Percentiles rank a stretch among this genome's conserved stretches.
Conservation (phyloP, 352 stramenopile species). For the Globisporangium splendens region DNA sequence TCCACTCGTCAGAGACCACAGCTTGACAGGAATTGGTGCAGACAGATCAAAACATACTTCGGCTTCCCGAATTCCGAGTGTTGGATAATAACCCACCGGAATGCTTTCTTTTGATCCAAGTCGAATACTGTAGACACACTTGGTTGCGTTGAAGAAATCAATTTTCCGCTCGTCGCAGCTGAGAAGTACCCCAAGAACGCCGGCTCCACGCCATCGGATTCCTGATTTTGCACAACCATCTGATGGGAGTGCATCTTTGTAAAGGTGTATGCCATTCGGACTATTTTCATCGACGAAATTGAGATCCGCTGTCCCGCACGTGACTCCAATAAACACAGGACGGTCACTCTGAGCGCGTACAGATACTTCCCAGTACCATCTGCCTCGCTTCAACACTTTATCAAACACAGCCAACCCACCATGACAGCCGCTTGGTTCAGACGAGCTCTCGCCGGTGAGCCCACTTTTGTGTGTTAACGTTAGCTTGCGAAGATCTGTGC, state of each 20-base stretch:
- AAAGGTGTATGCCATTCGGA: conserved; percentile 30
- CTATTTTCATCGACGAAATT: conserved; percentile 29
- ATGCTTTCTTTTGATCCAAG: conserved; percentile 20
- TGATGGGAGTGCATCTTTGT: conserved; percentile 24
- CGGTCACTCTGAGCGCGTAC: conserved; percentile 41
- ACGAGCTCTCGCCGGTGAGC: neutral
- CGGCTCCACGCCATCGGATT: conserved; percentile 30
- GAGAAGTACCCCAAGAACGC: conserved; percentile 52
- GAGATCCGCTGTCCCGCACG: conserved; percentile 48
- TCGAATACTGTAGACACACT: conserved; percentile 27
- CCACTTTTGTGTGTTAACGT: conserved; percentile 38
- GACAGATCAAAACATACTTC: conserved; percentile 68
- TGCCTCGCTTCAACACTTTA: conserved; percentile 47
- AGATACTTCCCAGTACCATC: conserved; percentile 83
- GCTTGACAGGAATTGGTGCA: conserved; percentile 47
- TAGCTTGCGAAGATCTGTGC: conserved; percentile 63
- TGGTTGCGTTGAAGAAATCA: conserved; percentile 51
- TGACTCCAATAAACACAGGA: conserved; percentile 75
- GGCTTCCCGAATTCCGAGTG: conserved; percentile 52
- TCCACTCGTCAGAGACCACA: conserved; percentile 44
- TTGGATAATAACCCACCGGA: conserved; percentile 39
- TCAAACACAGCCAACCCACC: conserved; percentile 70
- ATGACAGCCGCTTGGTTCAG: neutral
- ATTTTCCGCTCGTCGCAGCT: conserved; percentile 63
- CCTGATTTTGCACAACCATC: conserved; percentile 15